Percentiles rank a stretch among this genome's conserved stretches.
Evolutionary conservation across 1,284 basidiomycete genomes (phyloP).

Genomic region (Prillingera fragicola): DNA sequence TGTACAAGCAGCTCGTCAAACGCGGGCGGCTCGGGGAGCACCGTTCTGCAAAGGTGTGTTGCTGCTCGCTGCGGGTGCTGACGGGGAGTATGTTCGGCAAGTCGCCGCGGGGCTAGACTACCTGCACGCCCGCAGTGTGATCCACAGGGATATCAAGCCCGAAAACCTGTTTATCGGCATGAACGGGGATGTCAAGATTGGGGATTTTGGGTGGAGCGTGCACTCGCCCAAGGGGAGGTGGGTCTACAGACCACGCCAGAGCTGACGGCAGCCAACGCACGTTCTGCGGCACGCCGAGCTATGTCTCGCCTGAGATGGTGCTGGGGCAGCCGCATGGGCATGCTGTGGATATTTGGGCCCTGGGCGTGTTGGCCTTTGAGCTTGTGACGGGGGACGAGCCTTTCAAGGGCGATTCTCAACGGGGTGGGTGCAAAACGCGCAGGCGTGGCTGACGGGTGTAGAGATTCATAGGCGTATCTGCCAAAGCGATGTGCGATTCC

Average conservation of each 20-base stretch:
- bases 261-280: conserved; percentile 57
- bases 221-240: conserved; percentile 67
- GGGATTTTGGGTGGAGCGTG: conserved; percentile 97
- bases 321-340: conserved; percentile 54
- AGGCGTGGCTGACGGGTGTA: conserved; percentile 11
- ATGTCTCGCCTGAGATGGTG: conserved; percentile 96
- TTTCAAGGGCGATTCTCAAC: conserved; percentile 65
- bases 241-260: conserved; percentile 5
- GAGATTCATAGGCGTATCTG: conserved; percentile 40
- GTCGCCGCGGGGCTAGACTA: conserved; percentile 93
- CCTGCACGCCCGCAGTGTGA: conserved; percentile 90
- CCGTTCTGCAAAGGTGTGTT: conserved; percentile 59
- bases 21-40: conserved; percentile 72
- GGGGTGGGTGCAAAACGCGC: conserved; percentile 25
- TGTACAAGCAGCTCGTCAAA: conserved; percentile 81
- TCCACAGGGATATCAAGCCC: conserved; percentile 99
- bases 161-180: conserved; percentile 86
- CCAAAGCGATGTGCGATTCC: conserved; percentile 68
- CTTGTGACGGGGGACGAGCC: conserved; percentile 86
- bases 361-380: conserved; percentile 92
- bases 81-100: conserved; percentile 76
- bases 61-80: not conserved
- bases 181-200: conserved; percentile 96
- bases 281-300: conserved; percentile 88
- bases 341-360: conserved; percentile 53